Base-by-base conservation (phyloP, 1,284 basidiomycete genomes). In the Ceratobasidium sp. region DNA sequence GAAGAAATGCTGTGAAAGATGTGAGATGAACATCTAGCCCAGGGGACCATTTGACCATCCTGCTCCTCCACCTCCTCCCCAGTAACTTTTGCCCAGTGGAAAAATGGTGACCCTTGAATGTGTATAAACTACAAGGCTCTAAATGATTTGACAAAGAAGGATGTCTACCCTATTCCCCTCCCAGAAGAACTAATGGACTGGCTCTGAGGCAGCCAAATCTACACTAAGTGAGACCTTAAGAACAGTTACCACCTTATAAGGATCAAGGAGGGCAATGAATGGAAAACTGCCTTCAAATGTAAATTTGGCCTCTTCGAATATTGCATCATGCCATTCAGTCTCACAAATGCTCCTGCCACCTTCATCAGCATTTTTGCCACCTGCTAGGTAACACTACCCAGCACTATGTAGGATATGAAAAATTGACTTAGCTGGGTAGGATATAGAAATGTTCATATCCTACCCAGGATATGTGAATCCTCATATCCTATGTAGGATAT, bases 211-310 rank as follows among this genome's bases (percentile, higher is more conserved):
- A 21, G 36, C 23, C 53, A 46, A 52, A 25, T 52, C 29, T 71
- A 69, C 33, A 68, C 54, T 30, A 71, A 68, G 27, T 39, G 68
- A 1, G 69, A 68, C 36, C 27, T 60, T 19, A 27, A 52, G 27
- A 41, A 5, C 9, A 47, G 56, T 14, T 71, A 53, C 56, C 59
- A 68, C 21, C 11, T 42, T 16, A 36, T 68, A 1, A 19, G 29
- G 8, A 59, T 69, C 11, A 57, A 41, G 16, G 44, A 66, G n/a
- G 60, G 59, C 2, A 41, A 49, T 23, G 58, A 69, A 56, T 70
- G 60, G 66, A 69, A 71, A 57, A 52, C 64, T 27, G 56, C 66
- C 4, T 71, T 71, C 46, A n/a, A 39, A 16, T 69, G 66, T 9
- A 44, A 54, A 8, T 53, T 30, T 42, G 66, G 69, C 8, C 56